These are phyloP conservation scores for Candida nitratophila DNA, from an alignment of 805 yeast species.

Conservation along the genomic window DNA sequence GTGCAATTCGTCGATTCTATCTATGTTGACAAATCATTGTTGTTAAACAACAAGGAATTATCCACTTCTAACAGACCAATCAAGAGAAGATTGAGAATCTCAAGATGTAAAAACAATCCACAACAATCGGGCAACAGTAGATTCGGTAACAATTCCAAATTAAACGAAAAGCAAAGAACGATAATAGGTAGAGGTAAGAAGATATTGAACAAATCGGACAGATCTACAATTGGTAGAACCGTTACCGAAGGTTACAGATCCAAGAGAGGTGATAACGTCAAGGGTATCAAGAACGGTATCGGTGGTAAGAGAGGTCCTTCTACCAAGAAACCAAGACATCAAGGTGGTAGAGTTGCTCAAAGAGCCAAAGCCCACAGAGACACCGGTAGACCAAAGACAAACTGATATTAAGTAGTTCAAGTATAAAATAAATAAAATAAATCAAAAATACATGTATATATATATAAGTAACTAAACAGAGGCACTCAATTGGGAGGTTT, in stretches of 20 bases:
- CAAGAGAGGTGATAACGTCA: constrained; percentile 51
- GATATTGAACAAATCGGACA: constrained; percentile 73
- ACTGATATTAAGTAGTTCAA: too few relatives aligned
- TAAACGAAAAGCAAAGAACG: constrained; percentile 66
- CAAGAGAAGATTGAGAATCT: constrained; percentile 62
- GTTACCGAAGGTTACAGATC: constrained; percentile 77
- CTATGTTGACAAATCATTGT: constrained; percentile 73
- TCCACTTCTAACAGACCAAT: constrained; percentile 29
- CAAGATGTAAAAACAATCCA: constrained; percentile 51
- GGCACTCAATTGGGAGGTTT: too few relatives aligned
- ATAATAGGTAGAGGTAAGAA: constrained; percentile 73
- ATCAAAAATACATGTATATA: too few relatives aligned
- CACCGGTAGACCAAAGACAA: neutral
- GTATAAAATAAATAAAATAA: too few relatives aligned
- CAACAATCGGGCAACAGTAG: constrained; percentile 4
- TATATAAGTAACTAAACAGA: too few relatives aligned
- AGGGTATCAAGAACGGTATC: constrained; percentile 55
- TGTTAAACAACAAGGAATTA: constrained; percentile 64
- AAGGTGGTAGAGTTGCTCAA: constrained; percentile 42
- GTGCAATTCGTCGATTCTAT: constrained; percentile 76
- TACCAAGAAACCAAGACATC: constrained; percentile 51
- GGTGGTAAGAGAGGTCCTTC: constrained; percentile 28
- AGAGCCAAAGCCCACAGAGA: constrained; percentile 34
- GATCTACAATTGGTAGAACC: constrained; percentile 54
- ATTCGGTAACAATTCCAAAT: constrained; percentile 17